These are phyloP conservation scores for Trypanosoma platydactyli DNA, from an alignment of 208 protist genomes.

Conservation along the genomic window DNA sequence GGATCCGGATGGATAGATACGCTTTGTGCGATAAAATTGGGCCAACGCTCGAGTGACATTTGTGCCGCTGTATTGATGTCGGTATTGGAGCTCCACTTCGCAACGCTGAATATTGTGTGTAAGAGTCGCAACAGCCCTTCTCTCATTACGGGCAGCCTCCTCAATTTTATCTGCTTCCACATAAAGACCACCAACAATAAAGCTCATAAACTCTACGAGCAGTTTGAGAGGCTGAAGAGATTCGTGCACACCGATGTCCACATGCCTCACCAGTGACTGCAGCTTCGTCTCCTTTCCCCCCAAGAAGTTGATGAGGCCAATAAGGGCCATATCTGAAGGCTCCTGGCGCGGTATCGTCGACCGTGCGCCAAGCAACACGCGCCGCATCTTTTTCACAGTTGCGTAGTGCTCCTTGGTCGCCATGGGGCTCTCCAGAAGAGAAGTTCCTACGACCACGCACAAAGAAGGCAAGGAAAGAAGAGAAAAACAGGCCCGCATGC, in stretches of 20 bases:
- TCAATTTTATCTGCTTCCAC: slow-evolving; percentile 29
- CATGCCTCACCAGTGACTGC: slow-evolving; percentile 8
- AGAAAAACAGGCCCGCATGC: too few species aligned
- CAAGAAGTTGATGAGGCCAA: slow-evolving; percentile 31
- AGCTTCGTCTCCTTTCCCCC: slow-evolving; percentile 22
- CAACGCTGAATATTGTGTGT: slow-evolving; percentile 26
- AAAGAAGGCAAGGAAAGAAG: too few species aligned
- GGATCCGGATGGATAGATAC: slow-evolving; percentile 2
- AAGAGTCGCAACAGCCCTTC: slow-evolving; percentile 9
- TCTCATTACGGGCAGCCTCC: slow-evolving; percentile 15
- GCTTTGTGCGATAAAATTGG: slow-evolving; percentile 26
- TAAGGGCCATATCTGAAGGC: neutral
- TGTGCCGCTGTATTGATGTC: slow-evolving; percentile 24
- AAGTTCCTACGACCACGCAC: neutral
- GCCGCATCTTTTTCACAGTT: slow-evolving; percentile 17
- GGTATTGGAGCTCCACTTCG: slow-evolving; percentile 22
- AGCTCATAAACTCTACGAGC: slow-evolving; percentile 29
- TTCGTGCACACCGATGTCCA: slow-evolving; percentile 22
- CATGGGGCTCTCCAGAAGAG: neutral
- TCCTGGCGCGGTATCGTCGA: slow-evolving; percentile 13
- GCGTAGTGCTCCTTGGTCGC: slow-evolving; percentile 26
- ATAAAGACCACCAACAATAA: slow-evolving; percentile 23
- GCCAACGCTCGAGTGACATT: slow-evolving; percentile 25
- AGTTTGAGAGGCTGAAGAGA: slow-evolving; percentile 24
- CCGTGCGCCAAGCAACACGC: slow-evolving; percentile 11